A percentile compares a stretch with the other conserved stretches of the same genome.
Evolutionary conservation across 2,329 filamentous ascomycete genomes (phyloP).

Genomic region (Pseudogymnoascus sp.): DNA sequence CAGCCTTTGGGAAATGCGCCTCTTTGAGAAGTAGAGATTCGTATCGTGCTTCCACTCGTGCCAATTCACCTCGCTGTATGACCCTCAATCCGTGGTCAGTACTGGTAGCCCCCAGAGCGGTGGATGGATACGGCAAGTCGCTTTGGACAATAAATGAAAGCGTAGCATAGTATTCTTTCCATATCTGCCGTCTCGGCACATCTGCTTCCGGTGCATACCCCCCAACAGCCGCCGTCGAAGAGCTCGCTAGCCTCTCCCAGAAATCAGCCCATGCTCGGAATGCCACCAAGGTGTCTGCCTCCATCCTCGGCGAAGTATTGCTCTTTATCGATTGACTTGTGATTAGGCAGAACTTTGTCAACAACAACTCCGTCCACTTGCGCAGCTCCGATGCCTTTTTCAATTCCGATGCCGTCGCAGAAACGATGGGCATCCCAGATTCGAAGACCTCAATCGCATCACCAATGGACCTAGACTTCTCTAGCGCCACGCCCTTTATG

Average conservation of each 20-base stretch:
- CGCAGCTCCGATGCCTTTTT: slow-evolving; percentile 56
- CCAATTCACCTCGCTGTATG: slow-evolving; percentile 68
- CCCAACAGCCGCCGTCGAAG: slow-evolving; percentile 38
- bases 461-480: slow-evolving; percentile 38
- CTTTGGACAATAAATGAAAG: slow-evolving; percentile 68
- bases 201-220: slow-evolving; percentile 52
- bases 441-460: slow-evolving; percentile 62
- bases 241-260: slow-evolving; percentile 45
- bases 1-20: slow-evolving; percentile 75
- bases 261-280: slow-evolving; percentile 64
- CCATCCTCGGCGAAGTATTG: slow-evolving; percentile 41
- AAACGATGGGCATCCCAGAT: slow-evolving; percentile 56
- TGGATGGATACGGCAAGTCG: slow-evolving; percentile 51
- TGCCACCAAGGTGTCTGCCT: slow-evolving; percentile 45
- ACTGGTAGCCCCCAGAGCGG: slow-evolving; percentile 30
- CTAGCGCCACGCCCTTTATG: slow-evolving; percentile 60
- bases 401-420: slow-evolving; percentile 41
- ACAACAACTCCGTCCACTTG: slow-evolving; percentile 70
- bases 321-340: slow-evolving; percentile 51
- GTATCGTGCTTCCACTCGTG: slow-evolving; percentile 70
- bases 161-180: slow-evolving; percentile 76
- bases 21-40: slow-evolving; percentile 71
- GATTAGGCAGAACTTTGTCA: slow-evolving; percentile 68
- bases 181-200: slow-evolving; percentile 60
- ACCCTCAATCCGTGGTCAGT: slow-evolving; percentile 47